phyloP scores from a whole-genome alignment of 768 basidiomycete genomes.

The Russula emetica region DNA sequence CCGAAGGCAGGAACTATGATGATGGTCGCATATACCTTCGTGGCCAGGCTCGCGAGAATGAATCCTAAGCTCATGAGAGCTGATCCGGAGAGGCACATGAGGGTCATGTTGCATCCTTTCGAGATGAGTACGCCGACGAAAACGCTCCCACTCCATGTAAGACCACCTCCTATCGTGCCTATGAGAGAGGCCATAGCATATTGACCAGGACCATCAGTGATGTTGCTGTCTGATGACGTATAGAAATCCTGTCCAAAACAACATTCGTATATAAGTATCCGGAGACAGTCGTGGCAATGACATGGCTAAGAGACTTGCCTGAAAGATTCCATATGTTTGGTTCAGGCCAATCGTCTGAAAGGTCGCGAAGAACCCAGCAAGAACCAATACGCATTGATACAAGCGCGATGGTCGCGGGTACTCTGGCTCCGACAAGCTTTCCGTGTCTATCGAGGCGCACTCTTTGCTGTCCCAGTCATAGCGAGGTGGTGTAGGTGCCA shows the following conservation, averaged over 20 bases:
- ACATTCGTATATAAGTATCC: not conserved
- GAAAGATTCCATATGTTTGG: constrained; percentile 43
- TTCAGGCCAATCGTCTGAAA: constrained; percentile 46
- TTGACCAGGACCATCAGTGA: constrained; percentile 36
- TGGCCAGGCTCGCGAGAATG: constrained; percentile 40
- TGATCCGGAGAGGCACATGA: constrained; percentile 38
- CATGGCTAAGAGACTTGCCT: constrained; percentile 30
- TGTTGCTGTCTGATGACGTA: constrained; percentile 38
- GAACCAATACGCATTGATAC: constrained; percentile 38
- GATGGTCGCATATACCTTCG: constrained; percentile 30
- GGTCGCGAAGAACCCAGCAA: constrained; percentile 44
- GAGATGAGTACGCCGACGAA: constrained; percentile 42
- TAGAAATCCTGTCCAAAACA: constrained; percentile 39
- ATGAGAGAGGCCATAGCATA: constrained; percentile 43
- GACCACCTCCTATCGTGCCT: constrained; percentile 42
- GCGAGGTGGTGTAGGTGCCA: not conserved
- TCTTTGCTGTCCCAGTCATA: not conserved
- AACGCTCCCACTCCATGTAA: constrained; percentile 47
- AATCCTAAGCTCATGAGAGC: constrained; percentile 43
- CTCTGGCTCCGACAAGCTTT: not conserved
- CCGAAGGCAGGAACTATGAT: not conserved
- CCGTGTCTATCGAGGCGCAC: not conserved
- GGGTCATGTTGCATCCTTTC: constrained; percentile 34
- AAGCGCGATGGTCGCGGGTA: constrained; percentile 31
- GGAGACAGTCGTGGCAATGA: not conserved